Evolutionary conservation across 768 basidiomycete genomes (phyloP), one percentile per base, ranked within the genome.

Genomic region (Stropharia rugosoannulata): DNA sequence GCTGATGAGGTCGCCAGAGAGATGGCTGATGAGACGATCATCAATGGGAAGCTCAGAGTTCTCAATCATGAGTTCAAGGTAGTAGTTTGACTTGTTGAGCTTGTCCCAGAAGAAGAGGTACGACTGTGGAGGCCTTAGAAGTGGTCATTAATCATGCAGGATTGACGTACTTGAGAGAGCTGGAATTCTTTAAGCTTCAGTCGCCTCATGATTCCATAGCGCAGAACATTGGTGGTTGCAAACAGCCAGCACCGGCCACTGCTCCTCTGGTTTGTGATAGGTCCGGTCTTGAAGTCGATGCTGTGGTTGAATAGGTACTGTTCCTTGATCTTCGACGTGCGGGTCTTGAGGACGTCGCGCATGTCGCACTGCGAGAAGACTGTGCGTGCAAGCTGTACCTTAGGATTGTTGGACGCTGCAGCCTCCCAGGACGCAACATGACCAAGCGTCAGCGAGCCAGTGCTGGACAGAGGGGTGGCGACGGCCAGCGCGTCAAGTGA

Each of bases 21-120:
- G 81, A 74, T 87, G 86, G 49, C 76, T 81, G 51, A 97, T 76
- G n/a, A 95, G 79, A 7, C 95, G 84, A 65, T 91, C 86, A 51
- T 96, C 91, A 49, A 95, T 72, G 0, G 91, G 87, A 39, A 85
- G 79, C 60, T 91, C 85, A 0, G 86, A 86, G 52, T 89, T 81
- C 70, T 96, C 79, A 62, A 98, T 90, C 46, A 89, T 83, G 39
- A 89, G 79, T 71, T 97, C 95, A 15, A 97, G 86, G 71, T 89
- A 96, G 73, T 91, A 95, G 74, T 95, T 95, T 45, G 86, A 75
- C 73, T 97, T 93, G 79, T 95, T 93, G 48, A 98, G 83, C 72
- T 95, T 95, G 73, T 98, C 95, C 80, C 89, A 96, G 81, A 98
- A 95, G 80, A 95, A 95, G 27, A 95, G 79, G 70, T 96, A 96